Base-by-base conservation (phyloP, 441 rosid species). In the Populus hybrid region DNA sequence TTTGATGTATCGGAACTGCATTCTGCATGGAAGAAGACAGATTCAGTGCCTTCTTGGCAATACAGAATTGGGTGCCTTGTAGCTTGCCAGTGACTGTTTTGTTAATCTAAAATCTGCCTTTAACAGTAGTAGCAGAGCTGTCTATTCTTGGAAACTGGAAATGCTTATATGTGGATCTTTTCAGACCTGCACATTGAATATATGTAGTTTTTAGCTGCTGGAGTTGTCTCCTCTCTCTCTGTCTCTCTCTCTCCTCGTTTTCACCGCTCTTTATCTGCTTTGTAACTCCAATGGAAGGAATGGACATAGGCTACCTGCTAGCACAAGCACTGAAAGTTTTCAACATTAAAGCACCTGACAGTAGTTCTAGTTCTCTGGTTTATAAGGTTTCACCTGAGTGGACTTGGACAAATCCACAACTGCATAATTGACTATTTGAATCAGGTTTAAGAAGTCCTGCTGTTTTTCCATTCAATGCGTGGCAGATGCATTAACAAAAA, bases 1-100 rank as follows among this genome's bases (percentile, higher is more conserved):
- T 42, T 75, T 78, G 65, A 74, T 75, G 76, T 75, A 26, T 73
- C 46, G n/a, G 85, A 77, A 73, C 83, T 84, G 80, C 81, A 67
- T 83, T 74, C 78, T 73, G 71, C 66, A 78, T 79, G 79, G 77
- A 72, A 76, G 74, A 67, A 63, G 67, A 72, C 53, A 71, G 82
- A 83, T 74, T 78, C 78, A 38, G 81, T 68, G 70, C 57, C 38
- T 65, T 77, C 79, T 74, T 76, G 73, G 80, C 78, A 67, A 75
- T 76, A 72, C 70, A 46, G 69, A 72, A 61, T 75, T 71, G 73
- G 80, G 67, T 69, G 68, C 70, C 66, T 80, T 72, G 36, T 69
- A 78, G 85, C 77, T 79, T 78, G 46, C 69, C 73, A n/a, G 74
- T 75, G 73, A 77, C 35, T 77, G 61, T 66, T 61, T 63, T 69